Base-by-base conservation (phyloP, 768 basidiomycete species). In the Kwoniella europaea region DNA sequence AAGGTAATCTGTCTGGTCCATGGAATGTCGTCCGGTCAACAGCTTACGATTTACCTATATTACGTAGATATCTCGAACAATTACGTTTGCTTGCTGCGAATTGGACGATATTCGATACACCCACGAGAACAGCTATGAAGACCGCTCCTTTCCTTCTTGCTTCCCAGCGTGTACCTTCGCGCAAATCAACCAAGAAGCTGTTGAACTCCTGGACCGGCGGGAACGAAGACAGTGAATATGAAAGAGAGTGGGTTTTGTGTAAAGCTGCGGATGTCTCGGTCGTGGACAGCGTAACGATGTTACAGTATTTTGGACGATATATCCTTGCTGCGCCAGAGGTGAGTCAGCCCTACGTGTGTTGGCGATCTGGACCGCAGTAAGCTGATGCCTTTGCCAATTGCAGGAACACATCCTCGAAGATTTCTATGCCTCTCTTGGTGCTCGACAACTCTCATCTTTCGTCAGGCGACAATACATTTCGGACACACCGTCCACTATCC, bases 351-450 rank as follows among this genome's bases (percentile, higher is more conserved):
- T 13, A 46, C 27, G 63, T 35, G 35, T 35, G 53, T 46, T 62
- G 42, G 20, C 42, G 13, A 13, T 29, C 5, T 59, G 15, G 2
- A 9, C 4, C 12, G 4, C 4, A 29, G 15, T 29, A 15, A 59
- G 35, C 54, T 53, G 63, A 63, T 67, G 41, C 44, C 24, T 50
- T 16, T 50, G 12, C 13, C 18, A 60, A 13, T 7, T 91, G 92
- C 92, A 96, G 82, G 95, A 98, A 81, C 93, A 96, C 75, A 86
- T 93, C 9, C 86, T 98, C 12, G 96, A 98, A 91, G 91, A 84
- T 1, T 92, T 98, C 78, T 98, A 97, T 76, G 80, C 85, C 0
- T 84, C 86, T 22, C 87, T 98, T 10, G 96, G 96, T 3, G 91
- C 91, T 3, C 88, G 86, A 42, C 87, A 88, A 4, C 86, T 98